phyloP scores from a whole-genome alignment of 257 asterid species.

The Rubia yunnanensis region DNA sequence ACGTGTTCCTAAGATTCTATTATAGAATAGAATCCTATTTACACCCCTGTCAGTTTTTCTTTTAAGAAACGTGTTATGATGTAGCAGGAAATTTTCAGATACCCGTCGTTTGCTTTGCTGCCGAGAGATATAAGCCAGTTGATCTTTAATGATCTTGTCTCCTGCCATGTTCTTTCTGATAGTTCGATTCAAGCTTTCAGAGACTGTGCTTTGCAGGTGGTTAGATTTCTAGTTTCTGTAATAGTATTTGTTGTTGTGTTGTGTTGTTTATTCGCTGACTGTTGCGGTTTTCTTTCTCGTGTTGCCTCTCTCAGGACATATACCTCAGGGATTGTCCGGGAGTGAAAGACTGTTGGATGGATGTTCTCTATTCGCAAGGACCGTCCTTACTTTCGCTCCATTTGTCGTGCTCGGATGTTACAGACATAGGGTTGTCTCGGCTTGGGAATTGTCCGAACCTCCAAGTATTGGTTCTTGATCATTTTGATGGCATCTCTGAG shows the following conservation, averaged over 20 bases:
- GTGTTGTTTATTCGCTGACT: slow-evolving; percentile 6
- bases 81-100: slow-evolving; percentile 56
- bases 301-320: slow-evolving; percentile 50
- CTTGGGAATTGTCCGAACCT: slow-evolving; percentile 56
- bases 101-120: slow-evolving; percentile 60
- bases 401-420: slow-evolving; percentile 69
- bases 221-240: neutral
- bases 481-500: slow-evolving; percentile 66
- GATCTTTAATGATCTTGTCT: slow-evolving; percentile 75
- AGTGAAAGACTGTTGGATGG: slow-evolving; percentile 73
- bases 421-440: slow-evolving; percentile 53
- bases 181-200: slow-evolving; percentile 61
- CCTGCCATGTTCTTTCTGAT: slow-evolving; percentile 48
- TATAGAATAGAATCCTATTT: no score
- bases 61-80: slow-evolving; percentile 8
- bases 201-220: slow-evolving; percentile 95
- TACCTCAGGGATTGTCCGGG: slow-evolving; percentile 76
- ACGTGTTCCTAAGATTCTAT: no score
- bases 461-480: slow-evolving; percentile 54
- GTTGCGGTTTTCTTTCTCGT: slow-evolving; percentile 7
- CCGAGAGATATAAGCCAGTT: slow-evolving; percentile 94
- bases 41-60: no score
- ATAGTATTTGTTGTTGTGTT: slow-evolving; percentile 1
- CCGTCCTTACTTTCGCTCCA: slow-evolving; percentile 67
- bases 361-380: slow-evolving; percentile 68